Evolutionary conservation across 1,139 yeast genomes (phyloP), one percentile per base, ranked within the genome.

Genomic region (Pichia sp.): DNA sequence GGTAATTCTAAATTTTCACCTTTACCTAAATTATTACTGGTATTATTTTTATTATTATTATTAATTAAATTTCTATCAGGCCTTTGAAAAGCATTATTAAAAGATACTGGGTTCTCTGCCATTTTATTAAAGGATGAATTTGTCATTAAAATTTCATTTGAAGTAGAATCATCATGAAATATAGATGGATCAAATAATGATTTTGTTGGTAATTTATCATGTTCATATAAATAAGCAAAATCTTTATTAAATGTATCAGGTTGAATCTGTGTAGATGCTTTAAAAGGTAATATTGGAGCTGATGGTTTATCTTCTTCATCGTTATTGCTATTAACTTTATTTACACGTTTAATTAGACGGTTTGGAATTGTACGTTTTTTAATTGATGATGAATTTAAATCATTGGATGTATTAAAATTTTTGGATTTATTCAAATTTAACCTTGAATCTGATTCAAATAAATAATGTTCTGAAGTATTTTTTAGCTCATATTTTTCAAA

Each of bases 151-250:
- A 55, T 43, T 12, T 51, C 50, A 37, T 48, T 48, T 29, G 57
- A 38, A 25, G 66, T 57, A 30, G 67, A 55, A 60, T 64, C 41
- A 66, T 66, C 50, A 57, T 60, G 48, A 60, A 52, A 65, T 39
- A 69, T 73, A 47, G 73, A 73, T 50, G 78, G 68, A 48, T 81
- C 87, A 52, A 74, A 74, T 25, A 81, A 67, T 1, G 87, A 79
- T 48, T 75, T 66, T 4, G 71, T 61, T 0, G 87, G 89, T n/a
- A 87, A 87, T 39, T 68, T 58, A 51, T 78, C 79, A 31, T 54
- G 55, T 27, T 55, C 54, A 37, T 52, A 56, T 60, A 63, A 35
- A 31, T 46, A 39, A 61, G 67, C 23, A 55, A 59, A 41, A 42
- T 49, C 50, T 20, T 54, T 51, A 23, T 49, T 47, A 30, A 43